Base-by-base conservation (phyloP, 2,329 filamentous ascomycete species). In the Leptographium wingfieldii region DNA sequence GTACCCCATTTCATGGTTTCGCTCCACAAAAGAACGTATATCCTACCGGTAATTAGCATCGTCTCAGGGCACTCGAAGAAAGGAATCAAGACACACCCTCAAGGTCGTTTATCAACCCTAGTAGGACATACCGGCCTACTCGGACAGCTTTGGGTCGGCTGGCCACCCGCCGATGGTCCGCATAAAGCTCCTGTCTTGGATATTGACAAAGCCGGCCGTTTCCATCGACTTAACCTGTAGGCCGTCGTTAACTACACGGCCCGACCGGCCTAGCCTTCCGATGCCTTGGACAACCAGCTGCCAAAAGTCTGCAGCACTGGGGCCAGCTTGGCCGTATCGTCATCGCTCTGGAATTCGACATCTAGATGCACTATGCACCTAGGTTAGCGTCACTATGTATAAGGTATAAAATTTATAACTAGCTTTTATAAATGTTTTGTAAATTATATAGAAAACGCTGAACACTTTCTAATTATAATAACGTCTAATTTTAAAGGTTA, bases 291-390 rank as follows among this genome's bases (percentile, higher is more conserved):
- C 27, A 31, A 31, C 16, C 12, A 52, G 25, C 12, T 31, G 5
- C 49, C 49, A 52, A 27, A 52, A 52, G 25, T 31, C 27, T 52
- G 49, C 25, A 52, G 49, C 12, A 19, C 49, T 3, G 49, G 49
- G 11, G 49, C 49, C n/a, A 27, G 49, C 49, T 31, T 52, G n/a
- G 27, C 49, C 19, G 65, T 60, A 6, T 61, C 65, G 60, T 71
- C 69, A 55, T 70, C 69, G 60, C 62, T 64, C 38, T 60, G 19
- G 55, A 67, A 61, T 38, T 46, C 25, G 3, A 62, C 53, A 19
- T 59, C 22, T 22, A 22, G 22, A 22, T 22, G 22, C 22, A 22
- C 22, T 22, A 22, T 22, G 22, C 22, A 22, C 22, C 22, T 22
- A 22, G 22, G 22, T 22, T 22, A 22, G 22, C 22, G 22, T 22